A percentile compares a stretch with the other conserved stretches of the same genome.
phyloP scores from a whole-genome alignment of 495 filamentous ascomycete genomes.

The Bryoglossum gracile region DNA sequence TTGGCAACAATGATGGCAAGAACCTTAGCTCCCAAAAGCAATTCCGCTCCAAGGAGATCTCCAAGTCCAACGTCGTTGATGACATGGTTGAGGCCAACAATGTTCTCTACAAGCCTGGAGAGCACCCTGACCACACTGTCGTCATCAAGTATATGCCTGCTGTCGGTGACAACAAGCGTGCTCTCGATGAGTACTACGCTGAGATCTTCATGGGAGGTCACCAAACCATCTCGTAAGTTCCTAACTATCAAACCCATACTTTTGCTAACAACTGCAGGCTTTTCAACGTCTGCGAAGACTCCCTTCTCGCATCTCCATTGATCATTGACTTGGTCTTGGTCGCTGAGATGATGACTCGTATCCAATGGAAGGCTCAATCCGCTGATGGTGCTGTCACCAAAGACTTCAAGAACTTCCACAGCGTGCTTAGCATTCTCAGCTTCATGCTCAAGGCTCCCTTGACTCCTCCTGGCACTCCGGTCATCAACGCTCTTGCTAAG shows the following conservation, averaged over 20 bases:
- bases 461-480: slow-evolving; percentile 90
- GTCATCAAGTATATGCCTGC: slow-evolving; percentile 99
- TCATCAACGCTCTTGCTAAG: slow-evolving; percentile 94
- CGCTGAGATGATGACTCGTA: slow-evolving; percentile 96
- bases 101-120: slow-evolving; percentile 79
- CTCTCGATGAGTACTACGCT: slow-evolving; percentile 96
- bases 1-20: slow-evolving; percentile 99
- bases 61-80: slow-evolving; percentile 97
- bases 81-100: slow-evolving; percentile 97
- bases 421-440: slow-evolving; percentile 92
- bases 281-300: slow-evolving; percentile 99
- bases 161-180: slow-evolving; percentile 98
- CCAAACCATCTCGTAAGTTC: slow-evolving; percentile 77
- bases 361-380: slow-evolving; percentile 72
- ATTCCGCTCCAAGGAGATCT: slow-evolving; percentile 99
- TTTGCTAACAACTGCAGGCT: slow-evolving; percentile 51
- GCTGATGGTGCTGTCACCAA: slow-evolving; percentile 41
- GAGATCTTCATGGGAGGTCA: slow-evolving; percentile 99
- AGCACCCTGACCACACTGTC: slow-evolving; percentile 84
- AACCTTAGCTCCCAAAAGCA: slow-evolving; percentile 96
- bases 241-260: slow-evolving; percentile 6
- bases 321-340: slow-evolving; percentile 94
- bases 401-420: slow-evolving; percentile 91
- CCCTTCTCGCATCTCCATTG: slow-evolving; percentile 89
- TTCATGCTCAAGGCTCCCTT: slow-evolving; percentile 99